Base-by-base conservation (phyloP, 2,329 filamentous ascomycete species). In the Fusarium foetens region DNA sequence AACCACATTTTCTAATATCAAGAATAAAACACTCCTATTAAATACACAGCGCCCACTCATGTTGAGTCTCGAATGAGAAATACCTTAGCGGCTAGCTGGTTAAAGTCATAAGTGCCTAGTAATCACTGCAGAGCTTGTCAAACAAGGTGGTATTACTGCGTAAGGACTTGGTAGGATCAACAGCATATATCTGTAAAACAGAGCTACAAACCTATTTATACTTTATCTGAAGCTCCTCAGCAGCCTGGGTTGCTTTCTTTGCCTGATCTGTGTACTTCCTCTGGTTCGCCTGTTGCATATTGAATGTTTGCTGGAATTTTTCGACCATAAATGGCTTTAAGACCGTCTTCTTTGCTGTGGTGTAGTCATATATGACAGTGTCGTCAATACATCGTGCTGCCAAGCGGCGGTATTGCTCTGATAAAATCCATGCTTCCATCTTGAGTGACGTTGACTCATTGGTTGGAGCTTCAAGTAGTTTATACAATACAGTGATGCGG, bases 251-350 rank as follows among this genome's bases (percentile, higher is more conserved):
- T 6, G 45, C 11, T 27, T 29, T 29, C 3, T 16, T 52, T 19
- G 51, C 67, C 17, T 49, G 25, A 1, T 70, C 54, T 1, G 49
- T 58, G 9, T 58, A 68, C 14, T 51, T 62, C 16, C 12, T 33
- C 46, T 71, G 31, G 8, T 39, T 41, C 1, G 39, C 36, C 3
- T 36, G 42, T 8, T 73, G 71, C 8, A 48, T 19, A 4, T 54
- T 35, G 5, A 68, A 73, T 3, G 71, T 73, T 6, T 55, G 29
- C 36, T 58, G 63, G 1, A 73, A 49, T 13, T 63, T 73, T 2
- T 73, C 71, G 0, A 73, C 63, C 70, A 73, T 73, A 7, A 73
- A 73, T 0, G 70, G 70, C 35, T 68, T 64, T 12, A 73, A 23
- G 2, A 64, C 63, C 2, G 70, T 54, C 36, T 71, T 73, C 16